Evolutionary conservation across 2,329 filamentous ascomycete genomes (phyloP).

Genomic region (Aspergillus neotritici): DNA sequence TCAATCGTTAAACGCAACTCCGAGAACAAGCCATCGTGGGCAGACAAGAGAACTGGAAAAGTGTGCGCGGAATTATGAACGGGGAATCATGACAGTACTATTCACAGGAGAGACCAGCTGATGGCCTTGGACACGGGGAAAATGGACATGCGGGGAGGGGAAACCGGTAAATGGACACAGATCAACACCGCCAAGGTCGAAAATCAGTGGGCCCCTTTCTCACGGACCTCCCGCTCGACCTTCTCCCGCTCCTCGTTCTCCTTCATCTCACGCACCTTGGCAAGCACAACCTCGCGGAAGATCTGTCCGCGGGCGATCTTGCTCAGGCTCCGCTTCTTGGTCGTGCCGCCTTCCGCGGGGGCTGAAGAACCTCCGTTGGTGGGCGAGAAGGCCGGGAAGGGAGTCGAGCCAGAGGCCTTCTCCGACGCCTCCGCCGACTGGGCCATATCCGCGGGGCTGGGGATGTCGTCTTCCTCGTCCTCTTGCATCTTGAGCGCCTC

Average conservation of each 20-base stretch:
- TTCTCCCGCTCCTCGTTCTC: slow-evolving; percentile 72
- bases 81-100: slow-evolving; percentile 30
- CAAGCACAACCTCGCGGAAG: slow-evolving; percentile 89
- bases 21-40: background rate
- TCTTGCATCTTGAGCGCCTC: slow-evolving; percentile 90
- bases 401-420: slow-evolving; percentile 18
- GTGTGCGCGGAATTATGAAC: slow-evolving; percentile 8
- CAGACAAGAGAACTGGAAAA: slow-evolving; percentile 2
- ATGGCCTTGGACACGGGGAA: slow-evolving; percentile 4
- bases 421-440: slow-evolving; percentile 44
- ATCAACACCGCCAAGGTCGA: slow-evolving; percentile 8
- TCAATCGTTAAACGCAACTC: too few relatives aligned
- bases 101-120: slow-evolving; percentile 20
- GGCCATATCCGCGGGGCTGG: slow-evolving; percentile 54
- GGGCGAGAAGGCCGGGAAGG: slow-evolving; percentile 21
- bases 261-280: slow-evolving; percentile 90
- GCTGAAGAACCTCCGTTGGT: slow-evolving; percentile 10
- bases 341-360: slow-evolving; percentile 17
- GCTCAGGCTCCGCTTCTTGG: slow-evolving; percentile 50
- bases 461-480: slow-evolving; percentile 70
- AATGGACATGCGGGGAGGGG: slow-evolving; percentile 1
- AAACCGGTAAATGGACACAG: slow-evolving; percentile 11
- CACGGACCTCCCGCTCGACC: slow-evolving; percentile 54
- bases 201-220: slow-evolving; percentile 26
- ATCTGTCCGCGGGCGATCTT: slow-evolving; percentile 64